Percentiles rank a stretch among this genome's conserved stretches.
Evolutionary conservation across 768 basidiomycete species (phyloP).

Genomic region (Rhizopogon vesiculosus): DNA sequence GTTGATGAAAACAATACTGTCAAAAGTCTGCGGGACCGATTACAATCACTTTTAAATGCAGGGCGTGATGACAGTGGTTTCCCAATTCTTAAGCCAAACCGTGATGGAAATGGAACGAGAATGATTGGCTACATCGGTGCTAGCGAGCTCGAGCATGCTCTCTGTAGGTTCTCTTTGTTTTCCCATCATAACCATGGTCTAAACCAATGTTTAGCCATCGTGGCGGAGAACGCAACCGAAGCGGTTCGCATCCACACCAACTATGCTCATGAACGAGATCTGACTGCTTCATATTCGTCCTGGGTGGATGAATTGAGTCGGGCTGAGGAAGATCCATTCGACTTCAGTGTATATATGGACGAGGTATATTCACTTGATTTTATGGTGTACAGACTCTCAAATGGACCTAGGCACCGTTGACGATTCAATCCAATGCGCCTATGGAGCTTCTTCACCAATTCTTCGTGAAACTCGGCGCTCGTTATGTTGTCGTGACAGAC

Average conservation of each 20-base stretch:
- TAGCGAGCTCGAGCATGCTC: slow-evolving; percentile 91
- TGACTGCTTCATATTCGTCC: slow-evolving; percentile 60
- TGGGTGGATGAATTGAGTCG: slow-evolving; percentile 35
- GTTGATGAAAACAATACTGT: slow-evolving; percentile 76
- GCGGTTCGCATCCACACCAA: slow-evolving; percentile 59
- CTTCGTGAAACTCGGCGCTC: slow-evolving; percentile 90
- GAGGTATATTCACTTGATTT: slow-evolving; percentile 42
- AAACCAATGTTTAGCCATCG: slow-evolving; percentile 44
- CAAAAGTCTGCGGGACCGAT: slow-evolving; percentile 63
- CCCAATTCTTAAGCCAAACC: slow-evolving; percentile 66
- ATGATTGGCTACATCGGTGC: slow-evolving; percentile 89
- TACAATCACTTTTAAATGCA: slow-evolving; percentile 50
- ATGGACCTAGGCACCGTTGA: slow-evolving; percentile 70
- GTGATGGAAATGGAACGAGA: slow-evolving; percentile 41
- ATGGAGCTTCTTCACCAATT: slow-evolving; percentile 91
- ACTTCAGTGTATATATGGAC: slow-evolving; percentile 90
- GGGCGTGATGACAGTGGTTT: slow-evolving; percentile 81
- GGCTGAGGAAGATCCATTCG: slow-evolving; percentile 50
- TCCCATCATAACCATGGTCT: not conserved
- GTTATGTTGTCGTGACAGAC: slow-evolving; percentile 85
- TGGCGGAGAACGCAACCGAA: slow-evolving; percentile 69
- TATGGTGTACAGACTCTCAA: not conserved
- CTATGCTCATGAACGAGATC: slow-evolving; percentile 31
- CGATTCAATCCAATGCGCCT: slow-evolving; percentile 78
- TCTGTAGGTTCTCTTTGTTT: slow-evolving; percentile 49